phyloP scores from a whole-genome alignment of 2,329 filamentous ascomycete genomes.

The Hyphodiscus sp. region DNA sequence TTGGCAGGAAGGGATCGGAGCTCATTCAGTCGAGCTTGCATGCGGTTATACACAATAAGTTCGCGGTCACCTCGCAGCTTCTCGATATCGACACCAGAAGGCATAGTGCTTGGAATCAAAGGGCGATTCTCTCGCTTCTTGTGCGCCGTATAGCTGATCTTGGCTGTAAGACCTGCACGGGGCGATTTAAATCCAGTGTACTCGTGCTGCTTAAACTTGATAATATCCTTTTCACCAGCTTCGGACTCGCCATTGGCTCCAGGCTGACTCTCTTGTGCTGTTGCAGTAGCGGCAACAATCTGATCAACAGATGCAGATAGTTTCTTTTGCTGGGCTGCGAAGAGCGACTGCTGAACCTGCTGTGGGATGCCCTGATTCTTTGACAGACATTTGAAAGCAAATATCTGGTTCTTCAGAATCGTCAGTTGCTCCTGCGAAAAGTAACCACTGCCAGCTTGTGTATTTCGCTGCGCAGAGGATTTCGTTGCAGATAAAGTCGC shows the following conservation, averaged over 20 bases:
- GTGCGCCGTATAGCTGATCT: constrained; percentile 77
- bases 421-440: constrained; percentile 76
- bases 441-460: constrained; percentile 40
- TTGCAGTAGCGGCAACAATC: constrained; percentile 17
- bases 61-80: constrained; percentile 82
- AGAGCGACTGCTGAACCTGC: constrained; percentile 76
- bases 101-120: constrained; percentile 82
- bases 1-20: constrained; percentile 80
- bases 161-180: constrained; percentile 40
- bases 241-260: constrained; percentile 33
- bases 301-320: constrained; percentile 17
- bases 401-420: constrained; percentile 77
- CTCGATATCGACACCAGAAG: constrained; percentile 81
- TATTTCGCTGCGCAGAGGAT: constrained; percentile 23
- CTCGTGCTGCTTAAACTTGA: constrained; percentile 47
- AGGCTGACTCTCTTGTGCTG: constrained; percentile 28
- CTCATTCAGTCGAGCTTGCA: constrained; percentile 77
- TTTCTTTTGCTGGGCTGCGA: constrained; percentile 64
- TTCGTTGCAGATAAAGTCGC: constrained; percentile 17
- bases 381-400: constrained; percentile 82
- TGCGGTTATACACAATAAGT: constrained; percentile 81
- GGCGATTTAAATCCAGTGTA: constrained; percentile 58
- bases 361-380: constrained; percentile 79
- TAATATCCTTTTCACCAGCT: constrained; percentile 27
- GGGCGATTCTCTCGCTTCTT: constrained; percentile 66